Percentiles rank a stretch among this genome's conserved stretches.
phyloP scores from a whole-genome alignment of 1,284 basidiomycete species.

The Baeospora myosura region DNA sequence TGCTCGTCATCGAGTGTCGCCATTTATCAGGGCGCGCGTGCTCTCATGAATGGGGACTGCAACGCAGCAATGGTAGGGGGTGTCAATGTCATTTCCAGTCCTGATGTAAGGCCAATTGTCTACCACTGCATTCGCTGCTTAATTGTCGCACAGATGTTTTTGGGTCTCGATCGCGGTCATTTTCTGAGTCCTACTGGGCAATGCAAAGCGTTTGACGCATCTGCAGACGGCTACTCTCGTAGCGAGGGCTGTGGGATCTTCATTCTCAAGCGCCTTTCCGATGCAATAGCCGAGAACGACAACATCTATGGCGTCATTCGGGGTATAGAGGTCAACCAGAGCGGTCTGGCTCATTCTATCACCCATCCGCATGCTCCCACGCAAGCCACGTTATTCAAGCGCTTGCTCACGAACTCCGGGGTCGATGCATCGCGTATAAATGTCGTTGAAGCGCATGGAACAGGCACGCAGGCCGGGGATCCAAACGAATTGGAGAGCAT shows the following conservation, averaged over 20 bases:
- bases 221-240: slow-evolving; percentile 67
- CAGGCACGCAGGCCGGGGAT: slow-evolving; percentile 66
- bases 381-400: slow-evolving; percentile 46
- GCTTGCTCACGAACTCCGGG: slow-evolving; percentile 39
- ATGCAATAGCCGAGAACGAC: slow-evolving; percentile 59
- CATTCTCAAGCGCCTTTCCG: slow-evolving; percentile 60
- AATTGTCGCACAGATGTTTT: slow-evolving; percentile 44
- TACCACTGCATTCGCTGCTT: background rate
- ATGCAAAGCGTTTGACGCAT: slow-evolving; percentile 63
- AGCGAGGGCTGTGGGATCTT: slow-evolving; percentile 68
- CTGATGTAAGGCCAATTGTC: slow-evolving; percentile 43
- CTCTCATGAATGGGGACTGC: slow-evolving; percentile 56
- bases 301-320: slow-evolving; percentile 61
- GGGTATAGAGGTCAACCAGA: slow-evolving; percentile 64
- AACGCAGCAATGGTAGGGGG: slow-evolving; percentile 64
- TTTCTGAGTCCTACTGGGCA: slow-evolving; percentile 62
- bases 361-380: slow-evolving; percentile 63
- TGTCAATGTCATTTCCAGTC: slow-evolving; percentile 65
- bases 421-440: slow-evolving; percentile 41
- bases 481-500: slow-evolving; percentile 57
- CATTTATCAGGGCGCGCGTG: slow-evolving; percentile 60
- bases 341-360: slow-evolving; percentile 55
- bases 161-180: slow-evolving; percentile 62
- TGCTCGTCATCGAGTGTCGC: slow-evolving; percentile 66
- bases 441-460: slow-evolving; percentile 67